Evolutionary conservation across 1,284 basidiomycete species (phyloP), one percentile per base, ranked within the genome.

Genomic region (Ustilago vetiveriae): DNA sequence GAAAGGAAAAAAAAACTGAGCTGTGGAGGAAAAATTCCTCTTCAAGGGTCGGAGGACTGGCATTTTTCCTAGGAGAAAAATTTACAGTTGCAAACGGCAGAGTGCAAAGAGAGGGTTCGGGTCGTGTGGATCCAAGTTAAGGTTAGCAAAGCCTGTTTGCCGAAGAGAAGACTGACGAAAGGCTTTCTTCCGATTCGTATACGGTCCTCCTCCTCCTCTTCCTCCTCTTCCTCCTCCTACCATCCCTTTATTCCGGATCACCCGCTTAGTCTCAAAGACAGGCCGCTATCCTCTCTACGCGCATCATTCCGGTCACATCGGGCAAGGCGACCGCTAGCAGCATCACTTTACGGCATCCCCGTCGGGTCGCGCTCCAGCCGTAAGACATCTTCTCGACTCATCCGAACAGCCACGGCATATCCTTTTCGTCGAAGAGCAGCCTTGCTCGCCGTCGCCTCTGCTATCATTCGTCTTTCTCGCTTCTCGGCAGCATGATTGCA

Each of bases 401-500:
- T n/a, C 32, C 32, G 32, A 35, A 35, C 32, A n/a, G 6, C 27
- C 7, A 13, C 27, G 6, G 13, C 27, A 29, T 7, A 13, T 7
- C 27, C 27, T 29, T 13, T 29, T 13, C 7, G 13, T 29, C 13
- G 27, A 7, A 29, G 6, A 6, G 13, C 27, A 7, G n/a, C 16
- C 33, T 35, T 22, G 36, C 36, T 37, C 13, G 6, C 5, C 19
- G 13, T 21, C 36, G 36, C 7, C 19, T 2, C 4, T 9, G 1
- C 16, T 4, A 11, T n/a, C 13, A n/a, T n/a, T 35, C 11, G 10
- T 11, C 33, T n/a, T n/a, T 13, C 2, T 35, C 16, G 21, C 16
- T 6, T 8, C 17, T 4, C 21, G 5, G 6, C 41, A 47, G 30
- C 2, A 65, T 65, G 62, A 54, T 65, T 26, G 62, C 62, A 45